Evolutionary conservation across 2,329 filamentous ascomycete species (phyloP), one percentile per base, ranked within the genome.

Genomic region (Talaromyces verruculosus): DNA sequence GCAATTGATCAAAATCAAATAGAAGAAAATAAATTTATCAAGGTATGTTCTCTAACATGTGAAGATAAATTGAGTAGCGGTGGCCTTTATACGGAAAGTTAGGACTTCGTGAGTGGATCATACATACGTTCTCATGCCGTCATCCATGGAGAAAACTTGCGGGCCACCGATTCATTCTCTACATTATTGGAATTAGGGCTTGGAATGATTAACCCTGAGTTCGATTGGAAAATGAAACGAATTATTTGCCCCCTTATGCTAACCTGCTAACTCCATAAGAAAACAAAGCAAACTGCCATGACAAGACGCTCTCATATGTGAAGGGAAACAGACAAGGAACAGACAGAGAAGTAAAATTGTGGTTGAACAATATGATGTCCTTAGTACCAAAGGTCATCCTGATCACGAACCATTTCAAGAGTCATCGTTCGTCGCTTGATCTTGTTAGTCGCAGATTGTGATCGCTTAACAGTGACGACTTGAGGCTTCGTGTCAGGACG

Each of bases 381-480:
- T 41, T 25, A 61, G 69, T 63, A 78, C 61, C 73, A 78, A 25
- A 79, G 70, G 43, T 78, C 76, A 10, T 78, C 77, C 11, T 73
- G 68, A 64, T 77, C 73, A 25, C 76, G 75, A 5, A 79, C 77
- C 77, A 79, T 78, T 0, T 72, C 69, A 63, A 74, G 67, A 45
- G 76, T 77, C 71, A 77, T 67, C 67, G 11, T 66, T n/a, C 65
- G 71, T 67, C 58, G 67, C 72, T 41, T 70, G 58, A 28, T 69
- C 69, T 55, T 63, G 41, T 28, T 49, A 8, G 51, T 43, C 10
- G 28, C 55, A 15, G 66, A 67, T 15, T 63, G 43, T 7, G 66
- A 65, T 45, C 66, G 43, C 47, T 67, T 19, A 71, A 74, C 39
- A 65, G 64, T 39, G 22, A 55, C 5, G 10, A 51, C 37, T n/a